Base-by-base conservation (phyloP, 2,329 filamentous ascomycete species). In the Colletotrichum abscissum region DNA sequence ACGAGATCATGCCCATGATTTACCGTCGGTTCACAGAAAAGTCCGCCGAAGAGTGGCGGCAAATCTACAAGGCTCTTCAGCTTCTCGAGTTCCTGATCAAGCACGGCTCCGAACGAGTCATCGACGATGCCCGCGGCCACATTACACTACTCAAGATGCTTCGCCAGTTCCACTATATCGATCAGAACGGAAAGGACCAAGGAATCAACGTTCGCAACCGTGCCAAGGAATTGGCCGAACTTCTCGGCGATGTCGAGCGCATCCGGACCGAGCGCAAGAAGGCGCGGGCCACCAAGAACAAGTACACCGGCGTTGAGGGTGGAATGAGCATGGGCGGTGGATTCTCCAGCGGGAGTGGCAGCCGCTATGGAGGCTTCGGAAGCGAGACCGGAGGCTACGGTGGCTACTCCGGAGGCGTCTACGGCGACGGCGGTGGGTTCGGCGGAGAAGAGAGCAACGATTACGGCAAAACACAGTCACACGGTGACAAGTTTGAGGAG, bases 1-100 rank as follows among this genome's bases (percentile, higher is more conserved):
- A 98, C 84, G 97, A 99, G 84, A 98, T 99, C 82, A 99, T 99
- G 97, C 97, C 97, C 77, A 97, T 99, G 95, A 98, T 99, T 81
- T 99, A 99, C 87, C 97, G 97, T 80, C 94, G 97, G 76, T 99
- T 99, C 84, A 99, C 97, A 74, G 97, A 99, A 83, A 99, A 99
- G 87, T 90, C 95, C 8, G 96, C 97, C 69, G 97, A 99, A 82
- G 97, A 99, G 85, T 99, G 97, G 97, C 91, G 97, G 77, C 97
- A 99, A 84, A 99, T 99, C 81, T 99, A 99, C 90, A 99, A 99
- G 88, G 93, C 95, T 11, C 92, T 99, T 28, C 97, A 98, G 88
- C 89, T 99, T 69, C 92, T 99, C 81, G 96, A 99, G 83, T 97
- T 98, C 80, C 90, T 99, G 38, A 93, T 99, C 85, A 99, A 99